Evolutionary conservation across 2,329 filamentous ascomycete genomes (phyloP), one percentile per base, ranked within the genome.

Genomic region (Penicillium corylophilum): DNA sequence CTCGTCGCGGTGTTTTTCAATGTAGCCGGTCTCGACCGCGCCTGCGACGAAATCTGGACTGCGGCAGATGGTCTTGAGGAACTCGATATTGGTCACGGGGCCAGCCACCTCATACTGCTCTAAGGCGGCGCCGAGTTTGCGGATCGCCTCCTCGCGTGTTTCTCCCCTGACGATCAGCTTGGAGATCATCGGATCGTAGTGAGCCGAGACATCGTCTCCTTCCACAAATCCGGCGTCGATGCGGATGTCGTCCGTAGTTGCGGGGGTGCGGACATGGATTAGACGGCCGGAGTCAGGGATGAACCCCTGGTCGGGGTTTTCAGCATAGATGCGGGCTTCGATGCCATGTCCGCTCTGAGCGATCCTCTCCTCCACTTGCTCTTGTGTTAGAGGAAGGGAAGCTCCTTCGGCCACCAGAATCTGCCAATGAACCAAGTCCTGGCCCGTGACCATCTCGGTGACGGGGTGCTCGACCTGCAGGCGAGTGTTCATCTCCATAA

Each of bases 161-260:
- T 84, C 82, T 0, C 89, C 94, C 51, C 89, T 84, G 5, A 97
- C 90, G 62, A 99, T 99, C 46, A 99, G 82, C 75, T 99, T 99
- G 40, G 94, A 90, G 61, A 99, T 96, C 94, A 99, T 99, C 24
- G 94, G 94, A 63, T 99, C 94, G 71, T 99, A 99, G 48, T 94
- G 89, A 52, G 93, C 90, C 0, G 92, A 95, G 2, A 99, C 89
- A 56, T 90, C 90, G 68, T 96, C 93, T 23, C 94, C 94, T 61
- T 91, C 82, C 24, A 92, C 83, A 69, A 97, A 97, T 1, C 94
- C 94, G 41, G 92, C 91, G 66, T 99, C 94, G 59, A 99, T 91
- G 36, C 94, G 86, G 28, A 97, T 82, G 57, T 91, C 88, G 1
- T 87, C 80, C 33, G 84, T 82, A 5, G 81, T 76, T 44, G 76